Evolutionary conservation across 2,329 filamentous ascomycete species (phyloP).

Genomic region (Fusarium fujikuroi): DNA sequence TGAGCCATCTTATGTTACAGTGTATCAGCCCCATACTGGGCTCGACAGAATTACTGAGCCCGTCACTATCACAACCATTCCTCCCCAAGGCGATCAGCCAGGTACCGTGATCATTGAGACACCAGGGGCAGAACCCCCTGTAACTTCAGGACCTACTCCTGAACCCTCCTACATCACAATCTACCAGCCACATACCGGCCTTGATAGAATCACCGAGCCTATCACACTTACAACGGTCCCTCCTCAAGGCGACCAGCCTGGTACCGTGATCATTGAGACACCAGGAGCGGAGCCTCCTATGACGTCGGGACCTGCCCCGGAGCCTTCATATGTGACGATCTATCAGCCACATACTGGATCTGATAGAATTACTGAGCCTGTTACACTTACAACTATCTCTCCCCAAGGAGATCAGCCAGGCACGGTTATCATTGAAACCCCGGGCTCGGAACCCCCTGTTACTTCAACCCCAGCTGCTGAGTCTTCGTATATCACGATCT

Average conservation of each 20-base stretch:
- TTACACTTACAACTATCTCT: slow-evolving; percentile 5
- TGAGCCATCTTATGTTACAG: slow-evolving; percentile 8
- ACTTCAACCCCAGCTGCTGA: not conserved
- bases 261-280: slow-evolving; percentile 18
- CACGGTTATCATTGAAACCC: slow-evolving; percentile 15
- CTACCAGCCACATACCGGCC: slow-evolving; percentile 2
- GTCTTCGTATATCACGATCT: slow-evolving; percentile 3
- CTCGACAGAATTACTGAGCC: slow-evolving; percentile 2
- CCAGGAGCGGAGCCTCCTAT: slow-evolving; percentile 1
- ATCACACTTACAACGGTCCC: slow-evolving; percentile 1
- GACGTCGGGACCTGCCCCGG: not conserved
- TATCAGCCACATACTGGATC: not conserved
- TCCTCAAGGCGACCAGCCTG: slow-evolving; percentile 3
- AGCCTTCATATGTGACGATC: slow-evolving; percentile 12
- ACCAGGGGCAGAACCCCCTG: not conserved
- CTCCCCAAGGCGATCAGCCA: not conserved
- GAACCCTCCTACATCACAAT: slow-evolving; percentile 11
- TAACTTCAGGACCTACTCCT: not conserved
- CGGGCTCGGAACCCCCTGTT: not conserved
- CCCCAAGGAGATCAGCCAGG: slow-evolving; percentile 8
- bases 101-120: not conserved
- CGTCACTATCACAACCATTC: slow-evolving; percentile 6
- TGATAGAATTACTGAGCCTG: not conserved
- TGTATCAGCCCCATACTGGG: slow-evolving; percentile 11
- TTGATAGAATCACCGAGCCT: slow-evolving; percentile 1